Evolutionary conservation across 495 filamentous ascomycete genomes (phyloP).

Genomic region (Xylaria venustula): DNA sequence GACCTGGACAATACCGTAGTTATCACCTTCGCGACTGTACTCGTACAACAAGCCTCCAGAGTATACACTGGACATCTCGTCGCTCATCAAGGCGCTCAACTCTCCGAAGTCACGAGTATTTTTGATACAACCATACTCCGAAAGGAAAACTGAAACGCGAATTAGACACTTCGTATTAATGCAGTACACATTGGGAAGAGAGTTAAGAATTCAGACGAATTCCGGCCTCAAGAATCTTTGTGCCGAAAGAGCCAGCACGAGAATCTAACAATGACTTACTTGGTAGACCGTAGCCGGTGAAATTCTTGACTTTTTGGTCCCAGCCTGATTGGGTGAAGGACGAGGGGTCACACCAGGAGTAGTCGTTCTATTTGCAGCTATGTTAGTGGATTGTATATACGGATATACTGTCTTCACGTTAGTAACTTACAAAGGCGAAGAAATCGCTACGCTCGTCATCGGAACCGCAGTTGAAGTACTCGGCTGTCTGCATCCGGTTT

Average conservation of each 20-base stretch:
- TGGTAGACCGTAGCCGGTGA: slow-evolving; percentile 84
- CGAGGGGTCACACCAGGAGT: slow-evolving; percentile 89
- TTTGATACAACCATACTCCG: slow-evolving; percentile 87
- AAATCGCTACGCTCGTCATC: slow-evolving; percentile 88
- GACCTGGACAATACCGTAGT: slow-evolving; percentile 78
- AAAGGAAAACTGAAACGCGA: slow-evolving; percentile 65
- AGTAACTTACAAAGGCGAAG: slow-evolving; percentile 70
- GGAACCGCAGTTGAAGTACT: slow-evolving; percentile 92
- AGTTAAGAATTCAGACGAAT: too few relatives aligned
- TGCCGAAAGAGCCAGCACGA: too few relatives aligned
- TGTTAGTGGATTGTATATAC: slow-evolving; percentile 6
- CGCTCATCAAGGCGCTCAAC: slow-evolving; percentile 74
- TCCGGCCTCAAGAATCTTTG: too few relatives aligned
- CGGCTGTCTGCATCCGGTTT: slow-evolving; percentile 84
- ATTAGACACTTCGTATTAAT: background rate
- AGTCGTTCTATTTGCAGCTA: slow-evolving; percentile 64
- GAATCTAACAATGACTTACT: slow-evolving; percentile 20
- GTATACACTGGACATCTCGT: slow-evolving; percentile 86
- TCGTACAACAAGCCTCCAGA: slow-evolving; percentile 96
- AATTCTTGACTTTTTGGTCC: slow-evolving; percentile 89
- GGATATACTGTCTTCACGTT: background rate
- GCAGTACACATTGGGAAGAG: background rate
- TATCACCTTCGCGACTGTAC: slow-evolving; percentile 75
- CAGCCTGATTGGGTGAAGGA: slow-evolving; percentile 77
- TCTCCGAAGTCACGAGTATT: slow-evolving; percentile 81